Evolutionary conservation across 164 flowering plant species (phyloP).

Genomic region (Brasenia schreberi): DNA sequence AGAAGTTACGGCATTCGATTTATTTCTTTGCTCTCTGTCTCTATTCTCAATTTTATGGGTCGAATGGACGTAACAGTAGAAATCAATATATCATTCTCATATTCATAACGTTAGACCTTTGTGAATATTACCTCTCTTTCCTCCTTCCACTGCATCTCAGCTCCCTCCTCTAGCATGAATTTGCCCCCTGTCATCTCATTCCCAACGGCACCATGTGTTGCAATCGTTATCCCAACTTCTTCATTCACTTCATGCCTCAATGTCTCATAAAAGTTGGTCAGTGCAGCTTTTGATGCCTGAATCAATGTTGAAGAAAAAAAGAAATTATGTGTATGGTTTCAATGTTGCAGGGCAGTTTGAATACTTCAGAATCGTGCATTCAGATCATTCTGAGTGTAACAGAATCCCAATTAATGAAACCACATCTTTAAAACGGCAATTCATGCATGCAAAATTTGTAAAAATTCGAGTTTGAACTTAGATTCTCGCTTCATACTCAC

Average conservation of each 20-base stretch:
- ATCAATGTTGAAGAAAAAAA: not conserved
- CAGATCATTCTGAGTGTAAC: not conserved
- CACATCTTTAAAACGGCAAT: too few species aligned
- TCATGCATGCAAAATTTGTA: too few species aligned
- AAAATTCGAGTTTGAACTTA: too few species aligned
- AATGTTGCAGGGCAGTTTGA: too few species aligned
- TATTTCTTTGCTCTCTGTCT: not conserved
- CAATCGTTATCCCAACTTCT: constrained; percentile 75
- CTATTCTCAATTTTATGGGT: not conserved
- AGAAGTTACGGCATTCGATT: not conserved
- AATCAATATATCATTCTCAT: not conserved
- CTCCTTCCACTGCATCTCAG: constrained; percentile 92
- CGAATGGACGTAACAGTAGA: not conserved
- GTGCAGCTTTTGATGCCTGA: constrained; percentile 90
- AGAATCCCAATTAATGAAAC: too few species aligned
- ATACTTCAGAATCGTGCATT: not conserved
- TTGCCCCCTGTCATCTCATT: constrained; percentile 72
- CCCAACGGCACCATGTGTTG: constrained; percentile 93
- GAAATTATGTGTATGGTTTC: not conserved
- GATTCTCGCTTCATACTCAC: constrained; percentile 29
- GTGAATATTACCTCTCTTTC: constrained; percentile 57
- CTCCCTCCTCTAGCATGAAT: constrained; percentile 68
- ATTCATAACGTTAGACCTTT: not conserved
- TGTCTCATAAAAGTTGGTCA: constrained; percentile 78
- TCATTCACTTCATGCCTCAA: constrained; percentile 61